Conservation (phyloP, 108 stramenopile species). For the Cyclotella sp. region DNA sequence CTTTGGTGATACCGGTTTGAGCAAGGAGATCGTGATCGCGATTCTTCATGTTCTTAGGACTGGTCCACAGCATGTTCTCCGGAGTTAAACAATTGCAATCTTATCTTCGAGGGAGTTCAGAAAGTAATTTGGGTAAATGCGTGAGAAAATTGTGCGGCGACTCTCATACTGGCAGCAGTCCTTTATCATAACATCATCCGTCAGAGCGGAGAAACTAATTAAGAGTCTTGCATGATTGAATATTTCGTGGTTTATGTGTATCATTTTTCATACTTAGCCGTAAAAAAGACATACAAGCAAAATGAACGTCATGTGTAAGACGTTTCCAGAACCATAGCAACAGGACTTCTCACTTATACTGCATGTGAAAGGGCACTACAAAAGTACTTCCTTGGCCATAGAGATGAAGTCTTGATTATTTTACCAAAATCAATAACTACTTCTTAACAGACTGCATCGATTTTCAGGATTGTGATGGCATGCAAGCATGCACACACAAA, state of each 20-base stretch:
- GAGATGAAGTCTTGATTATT: background rate
- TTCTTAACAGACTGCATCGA: background rate
- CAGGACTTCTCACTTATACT: no score
- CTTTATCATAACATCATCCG: no score
- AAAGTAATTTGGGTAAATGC: no score
- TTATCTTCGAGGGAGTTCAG: background rate
- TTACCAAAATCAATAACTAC: background rate
- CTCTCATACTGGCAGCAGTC: no score
- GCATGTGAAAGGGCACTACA: background rate
- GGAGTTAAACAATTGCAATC: background rate
- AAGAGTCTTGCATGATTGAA: background rate
- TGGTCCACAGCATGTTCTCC: background rate
- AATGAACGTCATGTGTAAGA: background rate
- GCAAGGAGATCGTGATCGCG: constrained; percentile 26
- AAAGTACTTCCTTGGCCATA: no score
- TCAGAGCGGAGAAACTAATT: no score
- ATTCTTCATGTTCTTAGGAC: constrained; percentile 8
- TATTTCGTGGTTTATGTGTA: background rate
- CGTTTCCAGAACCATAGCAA: background rate
- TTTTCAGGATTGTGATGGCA: background rate
- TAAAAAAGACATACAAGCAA: background rate
- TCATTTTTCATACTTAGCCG: background rate
- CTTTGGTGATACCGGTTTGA: constrained; percentile 41
- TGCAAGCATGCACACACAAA: constrained; percentile 23
- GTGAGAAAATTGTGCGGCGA: background rate